phyloP scores from a whole-genome alignment of 768 basidiomycete species.

The Suillus fuscotomentosus region DNA sequence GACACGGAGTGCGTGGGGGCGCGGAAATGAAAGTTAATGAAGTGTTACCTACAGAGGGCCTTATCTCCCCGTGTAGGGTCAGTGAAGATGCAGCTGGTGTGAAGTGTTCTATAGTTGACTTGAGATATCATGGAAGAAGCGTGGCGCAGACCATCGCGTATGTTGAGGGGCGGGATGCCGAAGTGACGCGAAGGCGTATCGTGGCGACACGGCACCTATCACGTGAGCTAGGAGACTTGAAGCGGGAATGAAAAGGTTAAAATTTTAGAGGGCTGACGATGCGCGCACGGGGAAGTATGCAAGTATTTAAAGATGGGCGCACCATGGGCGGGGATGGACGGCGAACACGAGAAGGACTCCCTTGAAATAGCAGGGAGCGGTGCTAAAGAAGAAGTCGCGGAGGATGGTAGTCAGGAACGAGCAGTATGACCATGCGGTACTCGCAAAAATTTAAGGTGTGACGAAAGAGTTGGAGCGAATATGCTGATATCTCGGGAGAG shows the following conservation, averaged over 20 bases:
- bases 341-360: not conserved
- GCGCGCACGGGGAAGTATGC: not conserved
- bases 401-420: not conserved
- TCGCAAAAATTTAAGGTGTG: not conserved
- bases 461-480: no score
- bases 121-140: not conserved
- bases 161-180: not conserved
- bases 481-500: not conserved
- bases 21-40: not conserved
- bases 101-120: not conserved
- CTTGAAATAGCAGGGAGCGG: not conserved
- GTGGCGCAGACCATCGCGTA: not conserved
- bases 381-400: not conserved
- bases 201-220: no score
- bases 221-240: not conserved
- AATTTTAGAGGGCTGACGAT: not conserved
- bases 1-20: not conserved
- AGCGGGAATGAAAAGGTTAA: not conserved
- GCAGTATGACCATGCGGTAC: not conserved
- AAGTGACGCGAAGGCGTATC: not conserved
- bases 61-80: not conserved
- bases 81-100: not conserved
- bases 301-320: not conserved
- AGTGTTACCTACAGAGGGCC: not conserved
- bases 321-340: not conserved